Conservation (phyloP, 768 basidiomycete species). For the Coprinopsis strossmayeri region DNA sequence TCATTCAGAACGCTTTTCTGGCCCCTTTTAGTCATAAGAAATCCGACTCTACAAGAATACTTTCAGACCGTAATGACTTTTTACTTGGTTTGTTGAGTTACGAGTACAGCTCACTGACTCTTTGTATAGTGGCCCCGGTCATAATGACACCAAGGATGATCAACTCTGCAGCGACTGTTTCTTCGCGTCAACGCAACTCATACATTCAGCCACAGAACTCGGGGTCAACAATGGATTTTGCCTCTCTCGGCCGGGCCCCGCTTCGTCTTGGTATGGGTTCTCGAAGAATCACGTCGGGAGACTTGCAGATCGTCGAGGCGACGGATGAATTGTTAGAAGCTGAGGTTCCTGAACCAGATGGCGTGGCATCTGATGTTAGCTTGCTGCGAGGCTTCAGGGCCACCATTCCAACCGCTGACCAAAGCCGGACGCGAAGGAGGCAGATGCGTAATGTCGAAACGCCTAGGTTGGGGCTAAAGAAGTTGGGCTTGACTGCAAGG, state of each 20-base stretch:
- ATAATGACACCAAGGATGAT: constrained; percentile 89
- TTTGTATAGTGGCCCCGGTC: constrained; percentile 64
- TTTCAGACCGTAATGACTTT: constrained; percentile 60
- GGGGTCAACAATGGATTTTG: constrained; percentile 55
- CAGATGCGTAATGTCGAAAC: constrained; percentile 78
- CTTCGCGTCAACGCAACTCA: constrained; percentile 39
- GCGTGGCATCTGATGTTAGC: constrained; percentile 67
- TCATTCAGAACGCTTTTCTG: constrained; percentile 65
- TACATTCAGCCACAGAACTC: constrained; percentile 26
- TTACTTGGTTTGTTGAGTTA: not conserved
- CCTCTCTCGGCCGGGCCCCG: constrained; percentile 74
- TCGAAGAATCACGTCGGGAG: constrained; percentile 72
- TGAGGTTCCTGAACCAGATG: constrained; percentile 70
- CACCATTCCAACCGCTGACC: constrained; percentile 86
- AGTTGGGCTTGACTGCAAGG: constrained; percentile 69
- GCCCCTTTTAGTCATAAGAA: constrained; percentile 67
- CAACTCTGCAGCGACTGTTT: constrained; percentile 59
- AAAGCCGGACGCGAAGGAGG: constrained; percentile 66
- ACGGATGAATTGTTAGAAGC: constrained; percentile 67
- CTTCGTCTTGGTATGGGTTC: constrained; percentile 58
- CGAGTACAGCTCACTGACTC: not conserved
- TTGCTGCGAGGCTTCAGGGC: constrained; percentile 90
- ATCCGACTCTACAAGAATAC: constrained; percentile 62
- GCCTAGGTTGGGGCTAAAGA: constrained; percentile 71
- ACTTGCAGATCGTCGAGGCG: constrained; percentile 79